These are phyloP conservation scores for Botrytis tulipae DNA, from an alignment of 2,329 filamentous ascomycete genomes.

Conservation along the genomic window DNA sequence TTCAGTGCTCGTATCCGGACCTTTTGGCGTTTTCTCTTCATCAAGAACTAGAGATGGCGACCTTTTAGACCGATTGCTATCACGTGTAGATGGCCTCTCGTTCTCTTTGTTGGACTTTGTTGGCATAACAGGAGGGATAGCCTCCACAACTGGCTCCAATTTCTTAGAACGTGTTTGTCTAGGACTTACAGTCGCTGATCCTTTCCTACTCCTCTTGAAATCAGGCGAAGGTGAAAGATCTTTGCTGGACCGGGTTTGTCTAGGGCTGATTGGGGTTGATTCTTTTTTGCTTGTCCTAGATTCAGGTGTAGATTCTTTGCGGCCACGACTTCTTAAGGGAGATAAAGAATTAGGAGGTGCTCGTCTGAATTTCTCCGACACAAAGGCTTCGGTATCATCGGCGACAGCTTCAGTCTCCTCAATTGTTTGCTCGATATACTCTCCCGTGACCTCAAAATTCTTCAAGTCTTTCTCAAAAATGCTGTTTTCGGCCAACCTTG, in stretches of 20 bases:
- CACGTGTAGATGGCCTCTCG: neutral
- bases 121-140: conserved; percentile 11
- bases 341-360: neutral
- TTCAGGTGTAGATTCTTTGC: neutral
- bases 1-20: conserved; percentile 37
- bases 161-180: conserved; percentile 18
- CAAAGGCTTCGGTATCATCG: neutral
- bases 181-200: neutral
- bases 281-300: neutral
- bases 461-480: neutral
- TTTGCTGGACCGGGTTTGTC: neutral
- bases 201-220: neutral
- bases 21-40: conserved; percentile 27
- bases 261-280: neutral
- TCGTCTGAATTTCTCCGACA: conserved; percentile 5
- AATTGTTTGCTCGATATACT: neutral
- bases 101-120: conserved; percentile 11
- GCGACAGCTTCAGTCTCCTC: neutral
- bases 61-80: conserved; percentile 1
- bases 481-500: neutral
- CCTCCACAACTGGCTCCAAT: conserved; percentile 3
- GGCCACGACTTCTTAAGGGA: neutral
- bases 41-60: conserved; percentile 31
- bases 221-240: conserved; percentile 3
- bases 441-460: neutral